Base-by-base conservation (phyloP, 1,284 basidiomycete species). In the Marasmius tenuissimus region DNA sequence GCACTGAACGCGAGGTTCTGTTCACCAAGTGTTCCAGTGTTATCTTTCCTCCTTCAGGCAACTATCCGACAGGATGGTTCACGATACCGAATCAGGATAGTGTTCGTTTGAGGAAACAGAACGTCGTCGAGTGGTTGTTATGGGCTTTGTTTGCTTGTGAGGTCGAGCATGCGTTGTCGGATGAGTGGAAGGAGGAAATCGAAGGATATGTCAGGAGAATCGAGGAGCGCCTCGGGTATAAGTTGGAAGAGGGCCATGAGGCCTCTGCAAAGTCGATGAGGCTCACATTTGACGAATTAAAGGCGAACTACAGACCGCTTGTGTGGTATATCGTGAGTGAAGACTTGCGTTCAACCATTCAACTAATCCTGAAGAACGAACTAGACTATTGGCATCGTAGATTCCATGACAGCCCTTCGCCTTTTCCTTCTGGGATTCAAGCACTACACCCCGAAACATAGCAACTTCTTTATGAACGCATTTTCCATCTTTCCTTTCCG, bases 101-200 rank as follows among this genome's bases (percentile, higher is more conserved):
- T 20, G 45, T 47, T 47, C 16, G 12, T 11, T 62, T 85, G 60
- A 75, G 74, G 55, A 78, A 77, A 33, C 76, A 83, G 14, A 86
- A 89, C 63, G 72, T 84, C 53, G 62, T 77, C 4, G 84, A 88
- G 57, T 89, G 87, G 87, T 69, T 88, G n/a, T 72, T 85, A 6
- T 89, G 87, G 86, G 84, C 85, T 0, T 66, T 89, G 18, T 89
- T 87, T 70, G 76, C 70, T 33, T 75, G 74, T 45, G 72, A 70
- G 9, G 70, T 72, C 34, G 69, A 71, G 37, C 66, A 73, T 1
- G 70, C 69, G 1, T 34, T 62, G 1, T 64, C 67, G 11, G 71
- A 79, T 45, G 52, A 54, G 18, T 86, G 81, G 82, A 68, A 75
- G 33, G 81, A 81, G 14, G 83, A 85, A 65, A 67, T 86, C 0